Base-by-base conservation (phyloP, 2,329 filamentous ascomycete genomes). In the Cladophialophora psammophila region DNA sequence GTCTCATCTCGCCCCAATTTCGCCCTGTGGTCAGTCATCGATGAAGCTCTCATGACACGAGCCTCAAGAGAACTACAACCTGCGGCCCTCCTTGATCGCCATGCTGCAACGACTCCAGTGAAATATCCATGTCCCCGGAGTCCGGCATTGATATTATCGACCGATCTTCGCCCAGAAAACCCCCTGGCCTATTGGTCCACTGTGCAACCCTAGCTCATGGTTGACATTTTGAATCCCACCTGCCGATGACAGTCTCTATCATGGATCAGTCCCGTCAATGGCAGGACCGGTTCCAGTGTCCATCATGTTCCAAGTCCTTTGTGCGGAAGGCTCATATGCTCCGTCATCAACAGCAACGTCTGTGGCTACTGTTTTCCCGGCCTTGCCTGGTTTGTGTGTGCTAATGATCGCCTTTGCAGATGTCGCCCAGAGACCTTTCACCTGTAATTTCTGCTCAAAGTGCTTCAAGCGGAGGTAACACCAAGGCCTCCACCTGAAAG, bases 251-350 rank as follows among this genome's bases (percentile, higher is more conserved):
- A n/a, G 42, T 40, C 26, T 20, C 35, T 42, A 45, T n/a, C 40
- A 69, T 69, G 67, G 67, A 69, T 20, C 67, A 69, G 31, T 32
- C 61, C 18, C 60, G 18, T 35, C 60, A 48, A 42, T 64, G 63
- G 60, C 56, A 64, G 32, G 60, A 69, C 9, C 59, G 67, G 32
- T 69, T 69, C 45, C 63, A 69, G 3, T 69, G 67, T 38, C 67
- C 67, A 18, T 63, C 63, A 32, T 60, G 56, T 45, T 36, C 52
- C 32, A 69, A 70, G 55, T 67, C 68, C 2, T 70, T 70, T 61
- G 68, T 70, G 60, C 64, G 68, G 20, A 70, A 70, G 60, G 69
- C 69, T n/a, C 69, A 71, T 63, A 71, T 71, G 69, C 36, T 71
- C 40, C 64, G 69, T 20, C 69, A 71, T 60, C 69, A 71, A 59